Conservation (phyloP, 805 yeast species). For the Candida takata region DNA sequence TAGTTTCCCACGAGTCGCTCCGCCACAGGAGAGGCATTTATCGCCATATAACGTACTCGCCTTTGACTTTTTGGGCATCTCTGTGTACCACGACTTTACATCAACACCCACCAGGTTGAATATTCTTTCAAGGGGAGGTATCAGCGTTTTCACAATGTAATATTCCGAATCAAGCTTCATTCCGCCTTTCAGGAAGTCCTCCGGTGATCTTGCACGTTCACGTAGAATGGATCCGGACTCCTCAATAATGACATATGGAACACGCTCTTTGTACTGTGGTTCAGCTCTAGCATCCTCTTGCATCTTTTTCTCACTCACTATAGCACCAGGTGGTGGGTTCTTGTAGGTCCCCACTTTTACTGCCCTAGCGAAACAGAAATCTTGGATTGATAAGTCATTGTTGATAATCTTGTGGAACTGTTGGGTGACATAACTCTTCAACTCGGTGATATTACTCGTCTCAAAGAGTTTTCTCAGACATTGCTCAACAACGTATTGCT, state of each 20-base stretch:
- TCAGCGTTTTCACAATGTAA: constrained; percentile 73
- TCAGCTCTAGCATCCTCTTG: constrained; percentile 62
- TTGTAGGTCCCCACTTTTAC: constrained; percentile 82
- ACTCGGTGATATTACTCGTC: constrained; percentile 59
- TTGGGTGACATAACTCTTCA: constrained; percentile 54
- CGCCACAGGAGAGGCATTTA: constrained; percentile 23
- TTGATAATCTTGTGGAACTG: constrained; percentile 62
- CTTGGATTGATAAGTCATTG: constrained; percentile 65
- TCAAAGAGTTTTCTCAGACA: constrained; percentile 64
- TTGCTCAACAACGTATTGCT: constrained; percentile 72
- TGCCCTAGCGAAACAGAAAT: constrained; percentile 88
- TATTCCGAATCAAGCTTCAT: constrained; percentile 70
- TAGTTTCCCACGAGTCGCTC: constrained; percentile 16
- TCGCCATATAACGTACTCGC: constrained; percentile 23
- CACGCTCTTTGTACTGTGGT: constrained; percentile 85
- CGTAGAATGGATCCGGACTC: constrained; percentile 54
- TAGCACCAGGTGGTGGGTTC: constrained; percentile 89
- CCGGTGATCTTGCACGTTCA: constrained; percentile 78
- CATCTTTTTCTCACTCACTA: constrained; percentile 58
- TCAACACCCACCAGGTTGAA: constrained; percentile 81
- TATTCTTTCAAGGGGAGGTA: constrained; percentile 85
- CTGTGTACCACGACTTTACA: constrained; percentile 66
- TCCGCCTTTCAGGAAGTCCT: constrained; percentile 46
- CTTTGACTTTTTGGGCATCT: constrained; percentile 45
- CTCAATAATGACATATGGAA: constrained; percentile 74